These are phyloP conservation scores for Neopestalotiopsis clavispora DNA, from an alignment of 2,329 filamentous ascomycete species.

Conservation along the genomic window DNA sequence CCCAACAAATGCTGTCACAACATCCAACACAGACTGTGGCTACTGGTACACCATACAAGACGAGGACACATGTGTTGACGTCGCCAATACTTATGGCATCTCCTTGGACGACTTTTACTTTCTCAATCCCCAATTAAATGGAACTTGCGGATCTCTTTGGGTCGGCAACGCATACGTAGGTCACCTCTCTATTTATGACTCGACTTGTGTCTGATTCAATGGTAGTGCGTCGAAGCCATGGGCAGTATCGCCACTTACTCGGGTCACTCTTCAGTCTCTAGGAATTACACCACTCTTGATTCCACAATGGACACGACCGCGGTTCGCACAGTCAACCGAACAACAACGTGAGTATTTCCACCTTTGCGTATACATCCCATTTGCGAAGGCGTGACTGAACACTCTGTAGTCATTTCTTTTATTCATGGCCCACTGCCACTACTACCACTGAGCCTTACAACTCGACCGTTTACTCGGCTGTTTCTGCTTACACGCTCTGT, in stretches of 20 bases:
- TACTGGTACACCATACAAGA: not conserved
- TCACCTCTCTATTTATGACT: too few relatives aligned
- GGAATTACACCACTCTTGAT: constrained; percentile 2
- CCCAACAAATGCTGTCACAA: constrained; percentile 27
- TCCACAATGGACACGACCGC: not conserved
- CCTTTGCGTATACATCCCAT: not conserved
- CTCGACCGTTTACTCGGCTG: not conserved
- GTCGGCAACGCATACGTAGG: constrained; percentile 25
- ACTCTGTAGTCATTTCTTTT: not conserved
- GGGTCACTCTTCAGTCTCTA: constrained; percentile 12
- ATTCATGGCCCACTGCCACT: not conserved
- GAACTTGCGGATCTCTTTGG: constrained; percentile 39
- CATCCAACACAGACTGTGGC: constrained; percentile 3
- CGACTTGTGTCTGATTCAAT: not conserved
- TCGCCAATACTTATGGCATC: constrained; percentile 35
- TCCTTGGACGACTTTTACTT: constrained; percentile 38
- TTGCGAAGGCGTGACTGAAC: not conserved
- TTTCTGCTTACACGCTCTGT: not conserved
- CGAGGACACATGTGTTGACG: constrained; percentile 16
- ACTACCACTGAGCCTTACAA: constrained; percentile 1
- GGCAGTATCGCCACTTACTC: constrained; percentile 30
- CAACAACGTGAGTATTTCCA: not conserved
- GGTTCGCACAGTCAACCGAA: not conserved
- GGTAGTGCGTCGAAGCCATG: constrained; percentile 39
- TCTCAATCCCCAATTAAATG: constrained; percentile 37